These are phyloP conservation scores for Alliaria petiolata DNA, from an alignment of 345 rosid genomes.

Conservation along the genomic window DNA sequence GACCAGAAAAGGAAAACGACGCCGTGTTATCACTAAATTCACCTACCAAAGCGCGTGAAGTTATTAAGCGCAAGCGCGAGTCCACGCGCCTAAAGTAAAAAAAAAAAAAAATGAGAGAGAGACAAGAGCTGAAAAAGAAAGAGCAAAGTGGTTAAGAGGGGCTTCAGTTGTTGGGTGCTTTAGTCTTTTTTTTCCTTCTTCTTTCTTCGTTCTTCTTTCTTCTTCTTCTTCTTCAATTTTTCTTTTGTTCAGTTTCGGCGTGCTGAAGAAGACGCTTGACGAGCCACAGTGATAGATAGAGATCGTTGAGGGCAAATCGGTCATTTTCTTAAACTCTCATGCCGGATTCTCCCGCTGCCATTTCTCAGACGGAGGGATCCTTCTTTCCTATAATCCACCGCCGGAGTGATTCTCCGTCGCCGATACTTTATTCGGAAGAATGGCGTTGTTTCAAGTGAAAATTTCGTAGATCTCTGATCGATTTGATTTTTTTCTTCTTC, in stretches of 20 bases:
- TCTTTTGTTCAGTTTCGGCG: constrained; percentile 20
- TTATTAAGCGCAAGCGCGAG: constrained; percentile 2
- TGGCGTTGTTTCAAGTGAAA: background rate
- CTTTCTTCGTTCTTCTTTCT: background rate
- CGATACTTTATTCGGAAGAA: background rate
- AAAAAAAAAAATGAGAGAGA: background rate
- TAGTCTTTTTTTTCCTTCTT: constrained; percentile 12
- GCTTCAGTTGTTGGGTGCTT: constrained; percentile 33
- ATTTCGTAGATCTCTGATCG: constrained; percentile 10
- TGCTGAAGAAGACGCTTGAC: constrained; percentile 17
- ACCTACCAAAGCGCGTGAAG: constrained; percentile 29
- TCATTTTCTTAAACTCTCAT: constrained; percentile 6
- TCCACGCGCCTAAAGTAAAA: constrained; percentile 24
- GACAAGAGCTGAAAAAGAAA: constrained; percentile 20
- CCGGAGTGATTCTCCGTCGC: constrained; percentile 7
- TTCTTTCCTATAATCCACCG: constrained; percentile 6
- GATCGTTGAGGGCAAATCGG: background rate
- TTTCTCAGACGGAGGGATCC: constrained; percentile 18
- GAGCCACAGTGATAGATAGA: constrained; percentile 7
- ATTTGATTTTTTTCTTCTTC: background rate
- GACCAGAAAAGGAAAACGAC: background rate
- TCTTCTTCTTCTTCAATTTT: background rate
- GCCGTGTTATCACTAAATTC: background rate
- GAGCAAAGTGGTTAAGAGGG: constrained; percentile 31
- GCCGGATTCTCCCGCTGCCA: constrained; percentile 21